Evolutionary conservation across 1,139 yeast species (phyloP).

Genomic region (Magnusiomyces fungicola): DNA sequence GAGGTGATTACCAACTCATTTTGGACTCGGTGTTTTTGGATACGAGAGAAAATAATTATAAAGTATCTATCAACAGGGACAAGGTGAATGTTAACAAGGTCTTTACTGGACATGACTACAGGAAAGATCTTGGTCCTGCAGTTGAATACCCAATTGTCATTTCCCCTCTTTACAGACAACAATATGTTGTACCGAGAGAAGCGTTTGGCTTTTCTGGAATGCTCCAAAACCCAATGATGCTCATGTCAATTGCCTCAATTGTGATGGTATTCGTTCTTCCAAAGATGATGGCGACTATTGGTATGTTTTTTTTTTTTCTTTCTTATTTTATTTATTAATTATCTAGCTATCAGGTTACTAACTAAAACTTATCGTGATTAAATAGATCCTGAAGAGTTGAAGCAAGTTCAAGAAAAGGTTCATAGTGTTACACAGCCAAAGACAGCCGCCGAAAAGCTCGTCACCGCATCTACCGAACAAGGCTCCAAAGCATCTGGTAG

Average conservation of each 20-base stretch:
- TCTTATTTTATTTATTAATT: neutral
- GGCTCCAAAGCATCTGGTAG: no score
- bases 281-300: constrained; percentile 26
- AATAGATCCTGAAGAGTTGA: neutral
- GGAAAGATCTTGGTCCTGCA: constrained; percentile 26
- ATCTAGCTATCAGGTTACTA: neutral
- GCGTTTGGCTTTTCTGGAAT: constrained; percentile 30
- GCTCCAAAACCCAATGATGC: constrained; percentile 34
- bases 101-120: constrained; percentile 26
- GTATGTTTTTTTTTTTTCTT: constrained; percentile 9
- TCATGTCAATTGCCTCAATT: constrained; percentile 31
- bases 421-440: no score
- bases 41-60: constrained; percentile 16
- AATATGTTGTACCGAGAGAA: constrained; percentile 26
- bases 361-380: neutral
- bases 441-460: no score
- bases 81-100: constrained; percentile 25
- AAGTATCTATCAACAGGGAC: constrained; percentile 26
- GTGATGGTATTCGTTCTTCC: constrained; percentile 33
- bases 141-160: constrained; percentile 27
- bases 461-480: no score
- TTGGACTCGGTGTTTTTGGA: constrained; percentile 18
- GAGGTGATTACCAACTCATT: constrained; percentile 25
- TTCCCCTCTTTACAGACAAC: constrained; percentile 18
- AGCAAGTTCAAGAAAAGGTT: no score